These are phyloP conservation scores for Acrasis kona DNA, from an alignment of 78 protist genomes.

Conservation along the genomic window DNA sequence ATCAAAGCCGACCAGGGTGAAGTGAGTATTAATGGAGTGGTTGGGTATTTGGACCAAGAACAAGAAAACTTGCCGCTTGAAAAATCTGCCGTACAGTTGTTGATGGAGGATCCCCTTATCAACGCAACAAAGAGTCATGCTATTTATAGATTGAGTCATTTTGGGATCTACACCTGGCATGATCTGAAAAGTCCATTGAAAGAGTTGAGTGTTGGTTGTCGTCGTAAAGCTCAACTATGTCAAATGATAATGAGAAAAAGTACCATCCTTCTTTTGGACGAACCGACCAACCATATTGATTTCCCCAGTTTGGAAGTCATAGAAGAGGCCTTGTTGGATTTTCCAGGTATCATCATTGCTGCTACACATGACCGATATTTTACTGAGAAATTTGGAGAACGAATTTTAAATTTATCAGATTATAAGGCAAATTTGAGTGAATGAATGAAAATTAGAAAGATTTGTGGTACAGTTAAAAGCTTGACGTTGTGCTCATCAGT, in stretches of 20 bases:
- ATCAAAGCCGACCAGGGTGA: conserved; percentile 2
- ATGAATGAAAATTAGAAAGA: too few species aligned
- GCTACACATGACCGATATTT: too few species aligned
- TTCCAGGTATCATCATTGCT: too few species aligned
- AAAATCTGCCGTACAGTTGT: conserved; percentile 61
- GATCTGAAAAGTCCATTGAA: conserved; percentile 51
- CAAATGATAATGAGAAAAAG: conserved; percentile 3
- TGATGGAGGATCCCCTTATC: conserved; percentile 3
- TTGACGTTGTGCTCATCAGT: too few species aligned
- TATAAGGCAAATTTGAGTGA: too few species aligned
- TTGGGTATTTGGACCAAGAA: conserved; percentile 68
- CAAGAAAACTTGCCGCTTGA: conserved; percentile 70
- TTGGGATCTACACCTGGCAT: conserved; percentile 24
- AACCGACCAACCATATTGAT: conserved; percentile 94
- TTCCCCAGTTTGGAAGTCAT: too few species aligned
- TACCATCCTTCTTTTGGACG: conserved; percentile 79
- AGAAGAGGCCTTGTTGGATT: too few species aligned
- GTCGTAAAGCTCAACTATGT: neutral
- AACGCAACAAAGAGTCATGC: neutral
- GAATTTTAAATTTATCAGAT: too few species aligned
- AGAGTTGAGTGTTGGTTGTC: conserved; percentile 60
- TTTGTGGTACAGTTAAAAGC: too few species aligned
- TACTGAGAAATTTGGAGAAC: too few species aligned
- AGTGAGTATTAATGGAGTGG: conserved; percentile 41
- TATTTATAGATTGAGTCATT: conserved; percentile 31